phyloP scores from a whole-genome alignment of 2,329 filamentous ascomycete species.

The Curvularia sp. region DNA sequence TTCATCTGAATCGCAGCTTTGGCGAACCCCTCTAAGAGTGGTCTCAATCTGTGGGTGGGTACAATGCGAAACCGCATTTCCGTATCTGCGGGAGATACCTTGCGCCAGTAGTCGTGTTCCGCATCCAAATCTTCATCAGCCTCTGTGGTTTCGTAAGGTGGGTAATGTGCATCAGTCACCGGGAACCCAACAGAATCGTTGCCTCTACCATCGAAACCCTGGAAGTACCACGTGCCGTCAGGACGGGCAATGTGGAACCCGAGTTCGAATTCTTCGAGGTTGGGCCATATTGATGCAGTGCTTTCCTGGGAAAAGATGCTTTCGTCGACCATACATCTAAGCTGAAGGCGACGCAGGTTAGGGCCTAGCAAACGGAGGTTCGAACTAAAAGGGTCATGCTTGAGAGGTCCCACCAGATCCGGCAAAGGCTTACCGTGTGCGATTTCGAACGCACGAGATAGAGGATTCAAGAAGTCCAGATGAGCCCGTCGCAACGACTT shows the following conservation, averaged over 20 bases:
- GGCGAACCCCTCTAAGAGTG: not conserved
- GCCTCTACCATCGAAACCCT: not conserved
- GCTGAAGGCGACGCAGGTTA: not conserved
- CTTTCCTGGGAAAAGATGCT: not conserved
- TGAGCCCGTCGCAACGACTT: not conserved
- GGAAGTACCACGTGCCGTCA: constrained; percentile 1
- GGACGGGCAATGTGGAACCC: constrained; percentile 4
- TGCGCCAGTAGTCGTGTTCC: no score
- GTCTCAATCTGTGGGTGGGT: not conserved
- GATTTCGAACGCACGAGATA: not conserved
- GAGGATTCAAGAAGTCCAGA: not conserved
- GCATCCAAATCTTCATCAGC: not conserved
- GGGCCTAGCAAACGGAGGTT: constrained; percentile 2
- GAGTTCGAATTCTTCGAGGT: constrained; percentile 2
- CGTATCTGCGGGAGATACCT: no score
- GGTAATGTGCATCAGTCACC: constrained; percentile 1
- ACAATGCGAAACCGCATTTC: not conserved
- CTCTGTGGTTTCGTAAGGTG: not conserved
- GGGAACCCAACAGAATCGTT: not conserved
- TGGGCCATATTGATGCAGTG: not conserved
- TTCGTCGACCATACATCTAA: constrained; percentile 3
- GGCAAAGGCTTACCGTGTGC: not conserved
- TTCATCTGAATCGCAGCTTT: not conserved
- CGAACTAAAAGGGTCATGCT: not conserved
- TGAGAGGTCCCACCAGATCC: constrained; percentile 1